Percentiles rank a stretch among this genome's conserved stretches.
These are phyloP conservation scores for Lactifluus subvellereus DNA, from an alignment of 768 basidiomycete genomes.

Conservation along the genomic window DNA sequence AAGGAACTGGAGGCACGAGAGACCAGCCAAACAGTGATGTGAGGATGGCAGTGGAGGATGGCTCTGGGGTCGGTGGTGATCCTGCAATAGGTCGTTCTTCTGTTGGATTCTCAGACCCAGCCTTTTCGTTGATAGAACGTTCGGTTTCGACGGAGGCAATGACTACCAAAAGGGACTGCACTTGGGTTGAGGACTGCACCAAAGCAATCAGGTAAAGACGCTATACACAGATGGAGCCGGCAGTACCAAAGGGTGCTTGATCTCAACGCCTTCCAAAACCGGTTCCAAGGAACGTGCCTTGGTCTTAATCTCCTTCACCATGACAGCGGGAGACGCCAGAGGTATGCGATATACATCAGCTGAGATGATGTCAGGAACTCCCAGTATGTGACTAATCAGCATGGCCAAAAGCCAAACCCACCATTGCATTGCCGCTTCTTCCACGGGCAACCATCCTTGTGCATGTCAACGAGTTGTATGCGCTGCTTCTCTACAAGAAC, in stretches of 20 bases:
- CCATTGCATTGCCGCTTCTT: slow-evolving; percentile 74
- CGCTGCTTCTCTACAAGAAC: slow-evolving; percentile 71
- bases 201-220: not conserved
- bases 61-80: slow-evolving; percentile 20
- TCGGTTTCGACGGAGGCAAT: slow-evolving; percentile 32
- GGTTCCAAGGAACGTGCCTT: slow-evolving; percentile 50
- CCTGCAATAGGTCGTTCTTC: not conserved
- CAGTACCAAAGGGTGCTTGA: slow-evolving; percentile 72
- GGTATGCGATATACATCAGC: slow-evolving; percentile 44
- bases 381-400: not conserved
- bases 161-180: slow-evolving; percentile 46
- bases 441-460: slow-evolving; percentile 85
- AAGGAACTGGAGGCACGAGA: slow-evolving; percentile 31
- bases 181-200: slow-evolving; percentile 52
- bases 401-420: slow-evolving; percentile 33
- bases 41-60: slow-evolving; percentile 38
- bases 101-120: slow-evolving; percentile 16
- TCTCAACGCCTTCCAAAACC: slow-evolving; percentile 45
- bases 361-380: not conserved
- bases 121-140: slow-evolving; percentile 28
- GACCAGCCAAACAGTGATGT: slow-evolving; percentile 48
- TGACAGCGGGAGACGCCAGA: slow-evolving; percentile 56
- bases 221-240: not conserved
- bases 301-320: slow-evolving; percentile 54
- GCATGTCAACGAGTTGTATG: slow-evolving; percentile 54